Evolutionary conservation across 208 protist species (phyloP).

Genomic region (Crithidia brevicula): DNA sequence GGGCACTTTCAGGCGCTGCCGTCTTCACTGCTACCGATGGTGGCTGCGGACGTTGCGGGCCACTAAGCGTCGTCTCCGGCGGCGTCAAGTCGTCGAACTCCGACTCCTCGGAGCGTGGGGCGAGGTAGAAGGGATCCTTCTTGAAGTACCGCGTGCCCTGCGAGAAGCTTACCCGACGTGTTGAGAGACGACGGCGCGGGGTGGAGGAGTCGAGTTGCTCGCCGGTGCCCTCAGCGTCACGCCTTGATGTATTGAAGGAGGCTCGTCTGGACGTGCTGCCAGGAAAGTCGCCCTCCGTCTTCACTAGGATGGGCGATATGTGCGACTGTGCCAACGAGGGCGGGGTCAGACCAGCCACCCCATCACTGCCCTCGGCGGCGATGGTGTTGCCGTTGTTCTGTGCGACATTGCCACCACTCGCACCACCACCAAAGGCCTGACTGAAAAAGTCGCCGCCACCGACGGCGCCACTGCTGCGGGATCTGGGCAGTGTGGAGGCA

Average conservation of each 20-base stretch:
- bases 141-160: conserved; percentile 17
- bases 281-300: not conserved
- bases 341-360: not conserved
- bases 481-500: not conserved
- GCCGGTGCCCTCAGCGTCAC: not conserved
- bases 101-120: not conserved
- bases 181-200: not conserved
- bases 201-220: not conserved
- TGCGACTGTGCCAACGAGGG: not conserved
- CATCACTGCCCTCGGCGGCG: not conserved
- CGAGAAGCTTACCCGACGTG: conserved; percentile 12
- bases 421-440: not conserved
- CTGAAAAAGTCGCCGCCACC: not conserved
- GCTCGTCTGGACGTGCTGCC: not conserved
- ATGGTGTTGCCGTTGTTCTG: not conserved
- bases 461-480: not conserved
- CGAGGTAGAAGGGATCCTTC: conserved; percentile 13
- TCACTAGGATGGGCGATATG: conserved; percentile 1
- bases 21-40: not conserved
- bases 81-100: conserved; percentile 8
- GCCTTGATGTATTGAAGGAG: conserved; percentile 4
- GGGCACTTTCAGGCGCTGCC: not conserved
- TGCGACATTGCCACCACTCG: not conserved
- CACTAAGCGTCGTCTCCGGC: not conserved
- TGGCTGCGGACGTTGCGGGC: not conserved